A percentile compares a stretch with the other conserved stretches of the same genome.
phyloP scores from a whole-genome alignment of 106 monocot genomes.

The Dactylorhiza incarnata region DNA sequence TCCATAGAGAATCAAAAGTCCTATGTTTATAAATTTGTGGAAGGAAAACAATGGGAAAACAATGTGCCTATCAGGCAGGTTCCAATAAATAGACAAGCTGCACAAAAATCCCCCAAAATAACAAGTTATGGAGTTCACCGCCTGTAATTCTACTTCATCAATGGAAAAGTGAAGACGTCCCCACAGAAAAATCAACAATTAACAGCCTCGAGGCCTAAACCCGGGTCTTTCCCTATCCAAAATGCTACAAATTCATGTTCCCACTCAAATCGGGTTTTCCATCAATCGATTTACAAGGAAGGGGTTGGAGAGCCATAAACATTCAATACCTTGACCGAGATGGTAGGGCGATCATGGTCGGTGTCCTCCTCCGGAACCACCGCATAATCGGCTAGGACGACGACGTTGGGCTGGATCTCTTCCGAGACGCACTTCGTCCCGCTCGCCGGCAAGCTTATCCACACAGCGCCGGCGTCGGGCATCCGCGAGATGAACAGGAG shows the following conservation, averaged over 20 bases:
- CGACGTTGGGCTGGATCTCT: constrained; percentile 60
- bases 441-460: constrained; percentile 37
- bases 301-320: not conserved
- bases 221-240: not conserved
- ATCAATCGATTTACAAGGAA: not conserved
- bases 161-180: not conserved
- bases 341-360: not conserved
- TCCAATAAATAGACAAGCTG: no score
- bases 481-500: not conserved
- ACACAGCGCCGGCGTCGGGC: constrained; percentile 25
- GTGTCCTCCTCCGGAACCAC: constrained; percentile 17
- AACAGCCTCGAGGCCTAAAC: not conserved
- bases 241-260: not conserved
- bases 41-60: no score
- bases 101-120: not conserved
- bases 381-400: constrained; percentile 51
- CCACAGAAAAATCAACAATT: not conserved
- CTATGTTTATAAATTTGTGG: no score
- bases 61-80: no score
- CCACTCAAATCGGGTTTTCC: not conserved
- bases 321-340: constrained; percentile 6
- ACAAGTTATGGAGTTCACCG: not conserved
- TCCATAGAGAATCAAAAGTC: not conserved
- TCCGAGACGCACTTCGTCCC: constrained; percentile 66
- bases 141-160: not conserved